Evolutionary conservation across 2,329 filamentous ascomycete species (phyloP).

Genomic region (Fusarium chlamydosporum): DNA sequence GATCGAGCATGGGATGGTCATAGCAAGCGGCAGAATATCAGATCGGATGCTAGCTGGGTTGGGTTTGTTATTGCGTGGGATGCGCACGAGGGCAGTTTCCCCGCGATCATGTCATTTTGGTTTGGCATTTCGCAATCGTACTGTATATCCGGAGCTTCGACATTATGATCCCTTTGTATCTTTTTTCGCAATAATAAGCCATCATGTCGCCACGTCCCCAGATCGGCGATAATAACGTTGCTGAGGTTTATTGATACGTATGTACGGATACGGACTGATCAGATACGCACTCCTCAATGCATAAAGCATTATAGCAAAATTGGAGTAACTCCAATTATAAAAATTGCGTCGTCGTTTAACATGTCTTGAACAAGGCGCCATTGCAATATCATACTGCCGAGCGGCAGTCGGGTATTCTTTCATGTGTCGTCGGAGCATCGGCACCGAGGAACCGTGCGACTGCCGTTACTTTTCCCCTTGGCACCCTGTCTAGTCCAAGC

Average conservation of each 20-base stretch:
- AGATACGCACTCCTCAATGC: neutral
- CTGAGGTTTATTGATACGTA: neutral
- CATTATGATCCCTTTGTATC: constrained; percentile 18
- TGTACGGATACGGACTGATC: constrained; percentile 2
- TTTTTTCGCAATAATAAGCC: constrained; percentile 34
- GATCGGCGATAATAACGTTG: constrained; percentile 16
- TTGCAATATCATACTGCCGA: constrained; percentile 17
- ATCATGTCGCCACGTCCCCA: constrained; percentile 30
- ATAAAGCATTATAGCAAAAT: neutral
- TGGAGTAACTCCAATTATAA: constrained; percentile 2
- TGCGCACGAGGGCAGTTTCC: constrained; percentile 44
- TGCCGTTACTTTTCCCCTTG: constrained; percentile 27
- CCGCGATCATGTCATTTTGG: constrained; percentile 49
- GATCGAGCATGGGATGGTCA: constrained; percentile 26
- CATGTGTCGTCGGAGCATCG: constrained; percentile 34
- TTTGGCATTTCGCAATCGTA: constrained; percentile 42
- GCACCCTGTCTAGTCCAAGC: constrained; percentile 1
- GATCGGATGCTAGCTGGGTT: constrained; percentile 15
- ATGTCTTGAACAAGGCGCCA: constrained; percentile 15
- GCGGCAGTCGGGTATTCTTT: constrained; percentile 37
- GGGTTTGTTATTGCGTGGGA: constrained; percentile 20
- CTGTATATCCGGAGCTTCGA: constrained; percentile 6
- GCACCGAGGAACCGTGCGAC: constrained; percentile 43
- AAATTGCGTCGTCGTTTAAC: constrained; percentile 2
- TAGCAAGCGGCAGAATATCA: constrained; percentile 3